These are phyloP conservation scores for Ambrosiella xylebori DNA, from an alignment of 2,329 filamentous ascomycete genomes.

Conservation along the genomic window DNA sequence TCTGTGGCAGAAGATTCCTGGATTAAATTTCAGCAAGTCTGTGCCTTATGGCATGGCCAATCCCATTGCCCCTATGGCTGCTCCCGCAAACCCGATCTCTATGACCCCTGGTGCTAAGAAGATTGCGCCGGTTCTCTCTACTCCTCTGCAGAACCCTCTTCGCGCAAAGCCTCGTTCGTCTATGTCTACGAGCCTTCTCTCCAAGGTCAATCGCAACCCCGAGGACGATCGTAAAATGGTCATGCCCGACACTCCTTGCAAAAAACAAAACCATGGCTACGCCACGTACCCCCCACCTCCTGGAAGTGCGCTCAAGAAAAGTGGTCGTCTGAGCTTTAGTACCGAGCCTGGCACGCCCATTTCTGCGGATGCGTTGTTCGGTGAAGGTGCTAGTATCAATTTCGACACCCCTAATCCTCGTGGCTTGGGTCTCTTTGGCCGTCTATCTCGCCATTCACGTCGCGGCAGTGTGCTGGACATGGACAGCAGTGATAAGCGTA, in stretches of 20 bases:
- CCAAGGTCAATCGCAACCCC: slow-evolving; percentile 76
- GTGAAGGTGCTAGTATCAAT: slow-evolving; percentile 21
- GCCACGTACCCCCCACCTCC: slow-evolving; percentile 44
- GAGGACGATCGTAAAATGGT: slow-evolving; percentile 50
- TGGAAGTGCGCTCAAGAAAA: slow-evolving; percentile 45
- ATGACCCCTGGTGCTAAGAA: slow-evolving; percentile 19
- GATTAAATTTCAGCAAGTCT: slow-evolving; percentile 11
- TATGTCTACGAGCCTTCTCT: slow-evolving; percentile 85
- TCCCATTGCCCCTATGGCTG: slow-evolving; percentile 4
- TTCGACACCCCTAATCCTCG: slow-evolving; percentile 37
- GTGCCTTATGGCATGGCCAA: slow-evolving; percentile 8
- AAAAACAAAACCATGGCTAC: slow-evolving; percentile 56
- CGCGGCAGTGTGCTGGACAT: slow-evolving; percentile 62
- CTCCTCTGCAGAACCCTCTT: slow-evolving; percentile 10
- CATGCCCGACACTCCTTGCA: slow-evolving; percentile 93
- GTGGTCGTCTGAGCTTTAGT: slow-evolving; percentile 53
- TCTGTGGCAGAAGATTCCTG: slow-evolving; percentile 24
- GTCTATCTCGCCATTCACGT: slow-evolving; percentile 30
- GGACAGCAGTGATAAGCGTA: slow-evolving; percentile 56
- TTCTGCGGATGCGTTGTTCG: slow-evolving; percentile 35
- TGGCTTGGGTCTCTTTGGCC: slow-evolving; percentile 50
- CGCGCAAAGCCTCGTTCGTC: slow-evolving; percentile 29
- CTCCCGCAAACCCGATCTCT: slow-evolving; percentile 18
- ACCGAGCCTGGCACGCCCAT: slow-evolving; percentile 67
- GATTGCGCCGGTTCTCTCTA: neutral